Conservation (phyloP, 2,329 filamentous ascomycete species). For the Colletotrichum sansevieriae region DNA sequence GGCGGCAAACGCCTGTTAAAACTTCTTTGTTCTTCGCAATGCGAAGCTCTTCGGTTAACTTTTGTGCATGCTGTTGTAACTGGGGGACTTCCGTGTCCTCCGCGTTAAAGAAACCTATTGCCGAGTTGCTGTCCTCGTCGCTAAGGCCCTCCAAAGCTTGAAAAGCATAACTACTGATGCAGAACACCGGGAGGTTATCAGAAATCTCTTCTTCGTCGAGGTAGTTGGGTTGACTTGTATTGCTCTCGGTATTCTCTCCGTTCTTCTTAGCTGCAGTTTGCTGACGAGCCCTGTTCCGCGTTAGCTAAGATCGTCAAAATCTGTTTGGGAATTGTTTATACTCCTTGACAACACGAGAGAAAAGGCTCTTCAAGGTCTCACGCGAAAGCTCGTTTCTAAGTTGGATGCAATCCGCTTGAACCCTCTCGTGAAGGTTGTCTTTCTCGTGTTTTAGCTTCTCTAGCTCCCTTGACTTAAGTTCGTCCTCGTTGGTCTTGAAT, state of each 20-base stretch:
- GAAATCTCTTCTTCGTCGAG: slow-evolving; percentile 69
- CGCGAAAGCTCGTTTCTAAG: slow-evolving; percentile 68
- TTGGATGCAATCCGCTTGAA: slow-evolving; percentile 58
- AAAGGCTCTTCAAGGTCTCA: slow-evolving; percentile 40
- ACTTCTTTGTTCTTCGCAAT: slow-evolving; percentile 16
- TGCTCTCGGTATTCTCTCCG: not conserved
- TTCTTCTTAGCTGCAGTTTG: not conserved
- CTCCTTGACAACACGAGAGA: slow-evolving; percentile 56
- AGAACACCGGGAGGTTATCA: slow-evolving; percentile 71
- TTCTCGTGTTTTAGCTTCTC: not conserved
- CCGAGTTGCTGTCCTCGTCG: slow-evolving; percentile 45
- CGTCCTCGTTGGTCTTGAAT: not conserved
- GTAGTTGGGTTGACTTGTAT: slow-evolving; percentile 55
- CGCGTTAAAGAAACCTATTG: slow-evolving; percentile 64
- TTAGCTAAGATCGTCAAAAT: not conserved
- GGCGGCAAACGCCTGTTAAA: not conserved
- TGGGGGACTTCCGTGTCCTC: slow-evolving; percentile 72
- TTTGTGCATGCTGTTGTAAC: slow-evolving; percentile 63
- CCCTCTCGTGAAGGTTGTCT: not conserved
- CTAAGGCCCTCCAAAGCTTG: slow-evolving; percentile 68
- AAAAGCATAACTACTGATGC: slow-evolving; percentile 73
- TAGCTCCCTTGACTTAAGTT: not conserved
- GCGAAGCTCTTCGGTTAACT: slow-evolving; percentile 24
- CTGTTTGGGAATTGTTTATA: slow-evolving; percentile 33
- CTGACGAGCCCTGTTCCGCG: not conserved